Base-by-base conservation (phyloP, 2,329 filamentous ascomycete species). In the Kalaharituber pfeilii region DNA sequence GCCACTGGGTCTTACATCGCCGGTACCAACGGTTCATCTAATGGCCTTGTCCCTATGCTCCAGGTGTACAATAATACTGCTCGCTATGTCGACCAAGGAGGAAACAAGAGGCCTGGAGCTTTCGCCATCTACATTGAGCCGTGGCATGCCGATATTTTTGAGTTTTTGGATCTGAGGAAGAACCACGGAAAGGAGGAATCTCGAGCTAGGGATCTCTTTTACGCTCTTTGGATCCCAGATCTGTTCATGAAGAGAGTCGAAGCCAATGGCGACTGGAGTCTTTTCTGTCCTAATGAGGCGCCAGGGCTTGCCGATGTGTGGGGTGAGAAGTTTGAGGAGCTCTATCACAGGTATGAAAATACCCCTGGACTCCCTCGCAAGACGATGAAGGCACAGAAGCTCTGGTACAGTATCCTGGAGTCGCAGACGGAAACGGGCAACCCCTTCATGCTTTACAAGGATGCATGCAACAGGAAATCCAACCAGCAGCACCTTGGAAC, bases 401-500 rank as follows among this genome's bases (percentile, higher is more conserved):
- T 98, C 56, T 98, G 91, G 91, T 96, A 96, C 68, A 87, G 89
- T 62, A 94, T 98, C 62, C 79, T 98, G 49, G 91, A 98, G 73
- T 86, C 91, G 50, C 91, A 98, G 74, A 96, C 89, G 29, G 91
- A 98, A 79, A 98, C 91, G 47, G 91, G 91, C 64, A 96, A 94
- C 72, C 91, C 91, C 50, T 98, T 94, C 73, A 98, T 98, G 86
- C 81, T 96, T 57, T 98, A 98, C 81, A 98, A 98, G 77, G 91
- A 98, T 72, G 78, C 82, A 66, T 89, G 84, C 80, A 98, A 98
- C 79, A 81, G 81, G 69, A 98, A 98, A 83, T 95, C 88, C 77
- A 98, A 98, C 79, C 91, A 98, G 75, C 96, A 98, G 82, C 98
- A 98, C 72, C 77, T 98, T 28, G 91, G 91, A 62, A 95, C 88